A percentile compares a stretch with the other conserved stretches of the same genome.
Evolutionary conservation across 352 stramenopile genomes (phyloP).

Genomic region (Pythium grandisporangium): DNA sequence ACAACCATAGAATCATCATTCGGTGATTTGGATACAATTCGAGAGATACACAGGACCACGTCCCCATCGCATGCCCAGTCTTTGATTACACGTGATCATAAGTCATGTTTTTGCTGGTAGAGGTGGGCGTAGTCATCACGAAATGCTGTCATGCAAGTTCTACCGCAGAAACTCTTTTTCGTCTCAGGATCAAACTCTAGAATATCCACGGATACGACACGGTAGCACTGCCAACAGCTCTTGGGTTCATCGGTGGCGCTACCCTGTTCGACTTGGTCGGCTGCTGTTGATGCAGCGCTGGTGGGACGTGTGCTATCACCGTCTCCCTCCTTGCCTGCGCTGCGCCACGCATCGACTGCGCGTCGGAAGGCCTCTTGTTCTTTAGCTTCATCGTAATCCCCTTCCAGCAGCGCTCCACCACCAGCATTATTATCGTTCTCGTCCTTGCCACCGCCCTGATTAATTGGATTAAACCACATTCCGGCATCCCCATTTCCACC

Average conservation of each 20-base stretch:
- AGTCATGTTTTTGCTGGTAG: conserved; percentile 17
- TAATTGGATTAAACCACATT: conserved; percentile 63
- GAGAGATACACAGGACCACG: too few species aligned
- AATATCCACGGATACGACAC: conserved; percentile 24
- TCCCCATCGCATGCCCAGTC: too few species aligned
- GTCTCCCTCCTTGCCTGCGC: conserved; percentile 1
- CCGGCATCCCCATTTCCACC: conserved; percentile 15
- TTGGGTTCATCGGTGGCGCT: conserved; percentile 29
- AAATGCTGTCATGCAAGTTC: conserved; percentile 27
- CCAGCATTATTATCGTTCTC: background rate
- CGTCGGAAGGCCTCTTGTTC: conserved; percentile 54
- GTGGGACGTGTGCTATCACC: conserved; percentile 5
- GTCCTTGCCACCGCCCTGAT: conserved; percentile 2
- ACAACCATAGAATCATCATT: too few species aligned
- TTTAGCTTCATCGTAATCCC: conserved; percentile 60
- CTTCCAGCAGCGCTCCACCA: conserved; percentile 40
- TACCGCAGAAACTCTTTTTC: conserved; percentile 42
- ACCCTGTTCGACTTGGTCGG: conserved; percentile 42
- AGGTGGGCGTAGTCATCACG: conserved; percentile 45
- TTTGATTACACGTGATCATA: too few species aligned
- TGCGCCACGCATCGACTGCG: conserved; percentile 54
- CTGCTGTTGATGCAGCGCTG: background rate
- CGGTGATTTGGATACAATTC: too few species aligned
- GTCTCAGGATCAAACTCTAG: conserved; percentile 35
- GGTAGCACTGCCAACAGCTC: conserved; percentile 83